Conservation (phyloP, 208 protist species). For the Leishmania guyanensis region DNA sequence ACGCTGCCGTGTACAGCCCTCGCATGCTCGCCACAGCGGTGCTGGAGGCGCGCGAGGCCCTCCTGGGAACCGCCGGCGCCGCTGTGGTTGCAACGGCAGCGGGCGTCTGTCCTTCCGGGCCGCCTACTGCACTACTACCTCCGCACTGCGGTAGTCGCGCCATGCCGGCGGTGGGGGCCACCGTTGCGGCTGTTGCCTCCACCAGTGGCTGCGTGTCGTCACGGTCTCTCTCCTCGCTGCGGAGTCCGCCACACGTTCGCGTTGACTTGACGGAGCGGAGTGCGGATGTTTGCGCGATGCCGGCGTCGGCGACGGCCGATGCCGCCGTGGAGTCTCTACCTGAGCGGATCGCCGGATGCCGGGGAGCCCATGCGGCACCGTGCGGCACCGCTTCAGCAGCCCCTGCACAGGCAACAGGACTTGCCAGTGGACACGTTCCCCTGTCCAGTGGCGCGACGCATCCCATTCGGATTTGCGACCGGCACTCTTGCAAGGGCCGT, state of each 20-base stretch:
- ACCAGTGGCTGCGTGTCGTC: background rate
- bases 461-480: conserved; percentile 13
- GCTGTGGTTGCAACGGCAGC: background rate
- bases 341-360: conserved; percentile 1
- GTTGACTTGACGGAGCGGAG: background rate
- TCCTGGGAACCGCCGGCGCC: conserved; percentile 1
- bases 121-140: background rate
- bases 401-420: background rate
- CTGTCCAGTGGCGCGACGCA: conserved; percentile 16
- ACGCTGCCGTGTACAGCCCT: conserved; percentile 17
- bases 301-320: background rate
- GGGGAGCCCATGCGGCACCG: background rate
- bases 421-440: background rate
- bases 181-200: conserved; percentile 5
- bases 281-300: background rate
- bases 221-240: background rate
- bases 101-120: background rate
- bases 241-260: background rate
- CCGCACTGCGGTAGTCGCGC: conserved; percentile 4
- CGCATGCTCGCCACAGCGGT: conserved; percentile 8
- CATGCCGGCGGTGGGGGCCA: conserved; percentile 16
- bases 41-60: conserved; percentile 4
- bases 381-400: background rate
- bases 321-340: conserved; percentile 17
- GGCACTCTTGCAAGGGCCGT: background rate